Evolutionary conservation across 805 yeast genomes (phyloP), one percentile per base, ranked within the genome.

Genomic region (Metschnikowia henanensis): DNA sequence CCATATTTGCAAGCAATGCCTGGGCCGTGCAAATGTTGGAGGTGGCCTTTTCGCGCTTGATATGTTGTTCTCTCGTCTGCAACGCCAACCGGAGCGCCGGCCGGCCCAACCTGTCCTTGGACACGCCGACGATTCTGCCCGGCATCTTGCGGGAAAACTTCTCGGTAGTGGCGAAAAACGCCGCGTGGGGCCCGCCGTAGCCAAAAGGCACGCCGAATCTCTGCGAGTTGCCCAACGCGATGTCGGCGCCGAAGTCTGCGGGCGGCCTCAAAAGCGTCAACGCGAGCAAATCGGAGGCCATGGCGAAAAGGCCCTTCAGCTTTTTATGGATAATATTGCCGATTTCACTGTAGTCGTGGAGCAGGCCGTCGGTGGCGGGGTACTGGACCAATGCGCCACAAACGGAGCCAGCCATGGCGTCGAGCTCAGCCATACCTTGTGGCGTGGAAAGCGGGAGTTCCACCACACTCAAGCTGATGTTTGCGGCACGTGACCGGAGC

Each of bases 121-220:
- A 83, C 31, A 87, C 81, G 60, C 99, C 99, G 43, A 94, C 91
- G 43, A 94, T 79, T 70, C 99, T 80, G 34, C 99, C 99, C 2
- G 99, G 99, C 64, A 94, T 89, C 66, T 91, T 94, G 62, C 99
- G 81, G 61, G 88, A 87, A 55, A 85, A 75, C 43, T 81, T 76
- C 47, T 82, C 80, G n/a, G 80, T 76, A 31, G 92, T 95, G 7
- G 98, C 88, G 57, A 94, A 91, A 69, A 88, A 94, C 0, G 96
- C 99, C 36, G 99, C 98, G 65, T 94, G 99, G 4, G 99, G 99
- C 17, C 99, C 99, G 59, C 99, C 99, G 62, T 82, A 94, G 6
- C 98, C 99, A 72, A 92, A 79, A 43, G 99, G 98, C 30, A 92
- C 97, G 59, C 99, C 99, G 57, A 94, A 89, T 65, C 99, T 77